Evolutionary conservation across 257 asterid genomes (phyloP).

Genomic region (Solanum pennellii): DNA sequence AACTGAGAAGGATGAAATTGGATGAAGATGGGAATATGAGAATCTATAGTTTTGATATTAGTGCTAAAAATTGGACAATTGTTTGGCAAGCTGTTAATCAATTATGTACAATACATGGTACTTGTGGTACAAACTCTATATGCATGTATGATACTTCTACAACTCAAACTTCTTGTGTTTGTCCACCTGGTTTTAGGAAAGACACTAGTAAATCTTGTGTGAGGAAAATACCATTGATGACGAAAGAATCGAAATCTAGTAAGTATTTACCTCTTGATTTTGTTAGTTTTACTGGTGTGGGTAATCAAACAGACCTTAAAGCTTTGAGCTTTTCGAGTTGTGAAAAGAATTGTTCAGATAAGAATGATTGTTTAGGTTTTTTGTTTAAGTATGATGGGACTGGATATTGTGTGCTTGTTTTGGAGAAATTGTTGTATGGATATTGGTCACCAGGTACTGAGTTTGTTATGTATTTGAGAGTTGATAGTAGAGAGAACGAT

Average conservation of each 20-base stretch:
- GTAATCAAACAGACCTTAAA: slow-evolving; percentile 29
- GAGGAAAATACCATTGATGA: slow-evolving; percentile 21
- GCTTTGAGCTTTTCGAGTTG: slow-evolving; percentile 30
- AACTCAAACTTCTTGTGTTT: slow-evolving; percentile 43
- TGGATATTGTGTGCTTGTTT: slow-evolving; percentile 43
- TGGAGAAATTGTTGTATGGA: slow-evolving; percentile 44
- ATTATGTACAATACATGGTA: slow-evolving; percentile 44
- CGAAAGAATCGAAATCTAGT: slow-evolving; percentile 4
- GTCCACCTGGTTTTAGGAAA: slow-evolving; percentile 65
- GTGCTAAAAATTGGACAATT: slow-evolving; percentile 25
- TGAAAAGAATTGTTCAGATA: slow-evolving; percentile 19
- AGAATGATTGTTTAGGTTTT: slow-evolving; percentile 42
- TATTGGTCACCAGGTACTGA: slow-evolving; percentile 61
- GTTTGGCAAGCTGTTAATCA: slow-evolving; percentile 60
- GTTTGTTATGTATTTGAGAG: slow-evolving; percentile 48
- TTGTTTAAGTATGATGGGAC: slow-evolving; percentile 63
- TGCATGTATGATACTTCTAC: slow-evolving; percentile 43
- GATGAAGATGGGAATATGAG: slow-evolving; percentile 69
- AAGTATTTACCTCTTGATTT: slow-evolving; percentile 55
- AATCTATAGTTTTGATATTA: slow-evolving; percentile 42
- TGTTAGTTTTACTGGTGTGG: slow-evolving; percentile 52
- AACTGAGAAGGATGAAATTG: slow-evolving; percentile 46
- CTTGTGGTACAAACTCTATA: slow-evolving; percentile 55
- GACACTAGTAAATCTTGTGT: slow-evolving; percentile 22
- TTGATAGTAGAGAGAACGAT: slow-evolving; percentile 41